Evolutionary conservation across 2,329 filamentous ascomycete species (phyloP), one percentile per base, ranked within the genome.

Genomic region (Coniochaeta sp.): DNA sequence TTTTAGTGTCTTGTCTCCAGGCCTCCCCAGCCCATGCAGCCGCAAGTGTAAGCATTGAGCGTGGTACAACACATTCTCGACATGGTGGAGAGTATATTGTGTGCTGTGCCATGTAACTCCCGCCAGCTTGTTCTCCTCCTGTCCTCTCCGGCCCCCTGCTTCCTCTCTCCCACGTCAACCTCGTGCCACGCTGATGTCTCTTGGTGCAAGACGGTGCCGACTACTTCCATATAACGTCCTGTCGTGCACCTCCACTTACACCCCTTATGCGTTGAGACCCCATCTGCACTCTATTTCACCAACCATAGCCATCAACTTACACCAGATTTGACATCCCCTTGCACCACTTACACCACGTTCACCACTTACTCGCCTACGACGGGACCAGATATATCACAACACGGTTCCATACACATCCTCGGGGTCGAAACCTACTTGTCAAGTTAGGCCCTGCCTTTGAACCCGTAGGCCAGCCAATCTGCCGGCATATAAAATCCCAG

Each of bases 141-240:
- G 14, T 10, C 10, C 10, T 12, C 26, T 32, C 9, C 7, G 42
- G 42, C 42, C 42, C 16, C 42, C 42, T 47, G 42, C 42, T 14
- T 55, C 50, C 50, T 19, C 34, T n/a, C 28, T 56, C 30, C n/a
- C 30, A 56, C 34, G 54, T 56, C 54, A 34, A 56, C 54, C n/a
- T 36, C 54, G 54, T 56, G 9, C 54, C 54, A 56, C 30, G 54
- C 30, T 17, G 10, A 5, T 4, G 24, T 36, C 30, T 8, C 30
- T 14, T 28, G 19, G 4, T 16, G 34, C 8, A 28, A 26, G 19
- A 34, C n/a, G 14, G 22, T 34, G 32, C 30, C 54, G 28, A 32
- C 54, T 56, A 12, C 54, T 34, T 14, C 54, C 54, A 56, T 56
- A 56, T 56, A 56, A 56, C 54, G 54, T 56, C 30, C 54, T 32